These are phyloP conservation scores for Mycena vulgaris DNA, from an alignment of 768 basidiomycete genomes.

Conservation along the genomic window DNA sequence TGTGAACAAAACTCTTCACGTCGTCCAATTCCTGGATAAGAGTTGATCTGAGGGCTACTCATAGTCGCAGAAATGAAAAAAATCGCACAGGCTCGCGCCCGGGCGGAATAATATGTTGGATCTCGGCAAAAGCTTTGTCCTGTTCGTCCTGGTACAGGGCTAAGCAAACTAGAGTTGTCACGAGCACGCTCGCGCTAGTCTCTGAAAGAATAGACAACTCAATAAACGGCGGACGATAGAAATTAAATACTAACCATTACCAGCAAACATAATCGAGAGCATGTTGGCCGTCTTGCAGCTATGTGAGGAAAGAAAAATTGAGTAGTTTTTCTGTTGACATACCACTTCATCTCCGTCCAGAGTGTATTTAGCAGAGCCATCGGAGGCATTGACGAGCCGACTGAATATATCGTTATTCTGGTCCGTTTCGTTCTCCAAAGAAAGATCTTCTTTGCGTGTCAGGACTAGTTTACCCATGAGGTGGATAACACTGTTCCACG, in stretches of 20 bases:
- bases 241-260: not conserved
- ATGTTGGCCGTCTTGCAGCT: not conserved
- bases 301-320: not conserved
- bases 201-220: not conserved
- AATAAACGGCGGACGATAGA: not conserved
- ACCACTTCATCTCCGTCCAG: conserved; percentile 9
- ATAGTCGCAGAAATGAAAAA: no score
- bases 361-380: conserved; percentile 9
- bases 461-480: conserved; percentile 8
- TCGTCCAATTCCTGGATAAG: not conserved
- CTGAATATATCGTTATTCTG: not conserved
- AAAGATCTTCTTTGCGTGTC: not conserved
- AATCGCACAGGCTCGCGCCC: not conserved
- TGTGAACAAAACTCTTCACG: not conserved
- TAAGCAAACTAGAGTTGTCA: not conserved
- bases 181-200: conserved; percentile 10
- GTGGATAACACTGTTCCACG: conserved; percentile 4
- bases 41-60: not conserved
- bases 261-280: conserved; percentile 11
- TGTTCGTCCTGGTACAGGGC: conserved; percentile 1
- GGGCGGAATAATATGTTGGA: not conserved
- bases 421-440: not conserved
- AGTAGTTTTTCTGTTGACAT: no score
- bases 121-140: not conserved
- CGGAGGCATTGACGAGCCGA: conserved; percentile 6